Evolutionary conservation across 139 green algal genomes (phyloP).

Genomic region (Micractinium sp.): DNA sequence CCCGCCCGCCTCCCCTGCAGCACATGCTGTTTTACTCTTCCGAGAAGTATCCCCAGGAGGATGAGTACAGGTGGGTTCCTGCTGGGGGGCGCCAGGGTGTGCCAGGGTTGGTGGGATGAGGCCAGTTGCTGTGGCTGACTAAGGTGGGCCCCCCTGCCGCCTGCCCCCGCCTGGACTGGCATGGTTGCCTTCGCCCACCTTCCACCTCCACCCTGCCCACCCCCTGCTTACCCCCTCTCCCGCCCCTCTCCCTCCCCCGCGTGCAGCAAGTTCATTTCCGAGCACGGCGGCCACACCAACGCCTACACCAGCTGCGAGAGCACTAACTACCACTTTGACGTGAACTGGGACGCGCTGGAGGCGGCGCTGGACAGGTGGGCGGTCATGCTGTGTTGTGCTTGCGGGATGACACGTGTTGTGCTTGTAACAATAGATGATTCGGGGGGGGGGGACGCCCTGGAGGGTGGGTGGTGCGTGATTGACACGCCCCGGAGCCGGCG

Average conservation of each 20-base stretch:
- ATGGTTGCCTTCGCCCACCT: not conserved
- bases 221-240: not conserved
- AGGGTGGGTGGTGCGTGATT: constrained; percentile 28
- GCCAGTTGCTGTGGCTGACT: not conserved
- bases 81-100: too few species aligned
- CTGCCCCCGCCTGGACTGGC: too few species aligned
- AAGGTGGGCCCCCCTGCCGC: too few species aligned
- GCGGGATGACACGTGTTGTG: constrained; percentile 43
- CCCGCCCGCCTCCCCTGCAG: constrained; percentile 87
- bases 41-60: constrained; percentile 79
- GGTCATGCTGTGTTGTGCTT: too few species aligned
- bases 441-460: too few species aligned
- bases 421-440: constrained; percentile 45
- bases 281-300: constrained; percentile 88
- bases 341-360: constrained; percentile 79
- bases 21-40: constrained; percentile 95
- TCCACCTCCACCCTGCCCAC: not conserved
- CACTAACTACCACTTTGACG: constrained; percentile 95
- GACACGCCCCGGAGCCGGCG: constrained; percentile 65
- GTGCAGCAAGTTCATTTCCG: constrained; percentile 60
- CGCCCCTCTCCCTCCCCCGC: not conserved
- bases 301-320: constrained; percentile 82
- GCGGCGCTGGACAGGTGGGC: constrained; percentile 72
- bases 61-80: constrained; percentile 35
- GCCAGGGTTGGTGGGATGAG: too few species aligned